phyloP scores from a whole-genome alignment of 2,329 filamentous ascomycete genomes.

The Clonostachys sp. region DNA sequence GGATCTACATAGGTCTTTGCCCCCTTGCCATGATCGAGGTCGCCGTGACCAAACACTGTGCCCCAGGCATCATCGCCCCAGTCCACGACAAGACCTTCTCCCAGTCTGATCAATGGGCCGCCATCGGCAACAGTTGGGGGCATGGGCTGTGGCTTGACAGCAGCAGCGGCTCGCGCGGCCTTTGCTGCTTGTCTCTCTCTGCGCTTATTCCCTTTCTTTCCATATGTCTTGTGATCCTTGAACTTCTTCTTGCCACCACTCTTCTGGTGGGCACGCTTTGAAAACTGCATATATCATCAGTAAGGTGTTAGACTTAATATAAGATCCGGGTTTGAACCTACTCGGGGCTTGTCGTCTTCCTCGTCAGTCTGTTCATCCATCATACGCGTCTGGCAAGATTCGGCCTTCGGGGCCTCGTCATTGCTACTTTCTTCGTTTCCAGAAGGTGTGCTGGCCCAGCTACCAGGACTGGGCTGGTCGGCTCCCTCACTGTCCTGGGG shows the following conservation, averaged over 20 bases:
- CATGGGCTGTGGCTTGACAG: constrained; percentile 25
- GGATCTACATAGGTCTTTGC: constrained; percentile 47
- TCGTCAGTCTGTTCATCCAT: constrained; percentile 55
- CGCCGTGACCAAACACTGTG: constrained; percentile 55
- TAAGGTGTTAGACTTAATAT: neutral
- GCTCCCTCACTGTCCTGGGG: constrained; percentile 38
- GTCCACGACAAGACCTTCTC: constrained; percentile 83
- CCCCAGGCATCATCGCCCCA: constrained; percentile 73
- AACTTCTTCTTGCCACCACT: constrained; percentile 39
- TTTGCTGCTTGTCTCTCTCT: constrained; percentile 35
- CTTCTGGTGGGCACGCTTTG: constrained; percentile 10
- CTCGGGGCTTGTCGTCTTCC: constrained; percentile 22
- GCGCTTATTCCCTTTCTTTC: constrained; percentile 43
- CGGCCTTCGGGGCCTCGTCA: constrained; percentile 36
- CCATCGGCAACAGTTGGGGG: constrained; percentile 35
- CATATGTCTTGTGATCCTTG: constrained; percentile 37
- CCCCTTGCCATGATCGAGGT: constrained; percentile 29
- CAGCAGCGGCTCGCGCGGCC: constrained; percentile 17
- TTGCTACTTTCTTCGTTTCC: constrained; percentile 47
- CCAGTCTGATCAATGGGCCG: constrained; percentile 68
- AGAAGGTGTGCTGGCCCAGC: constrained; percentile 40
- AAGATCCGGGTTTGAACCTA: neutral
- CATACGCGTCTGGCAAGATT: constrained; percentile 46
- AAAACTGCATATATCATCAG: constrained; percentile 7
- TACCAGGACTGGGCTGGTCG: constrained; percentile 36